Conservation (phyloP, 2,329 filamentous ascomycete species). For the Colletotrichum sp. region DNA sequence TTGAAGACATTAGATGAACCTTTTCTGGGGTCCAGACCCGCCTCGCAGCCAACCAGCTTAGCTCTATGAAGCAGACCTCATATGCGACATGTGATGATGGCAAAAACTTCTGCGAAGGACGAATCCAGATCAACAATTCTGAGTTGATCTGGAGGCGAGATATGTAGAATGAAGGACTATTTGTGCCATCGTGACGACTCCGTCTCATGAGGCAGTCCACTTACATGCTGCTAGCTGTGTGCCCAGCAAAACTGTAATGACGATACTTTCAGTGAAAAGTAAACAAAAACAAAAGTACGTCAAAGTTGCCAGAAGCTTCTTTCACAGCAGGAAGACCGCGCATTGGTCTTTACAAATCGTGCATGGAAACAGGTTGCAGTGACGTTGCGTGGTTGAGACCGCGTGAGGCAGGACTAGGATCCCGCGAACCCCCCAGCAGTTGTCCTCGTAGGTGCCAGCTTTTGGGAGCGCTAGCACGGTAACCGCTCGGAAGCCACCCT, state of each 20-base stretch:
- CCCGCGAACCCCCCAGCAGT: background rate
- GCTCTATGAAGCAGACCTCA: background rate
- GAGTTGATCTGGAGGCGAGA: background rate
- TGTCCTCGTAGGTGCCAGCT: background rate
- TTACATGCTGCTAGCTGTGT: background rate
- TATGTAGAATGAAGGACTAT: background rate
- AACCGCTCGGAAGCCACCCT: background rate
- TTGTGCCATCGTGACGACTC: background rate
- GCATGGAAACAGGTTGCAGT: background rate
- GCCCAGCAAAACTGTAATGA: background rate
- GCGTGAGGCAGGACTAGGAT: background rate
- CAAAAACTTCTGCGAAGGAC: no score
- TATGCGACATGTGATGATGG: background rate
- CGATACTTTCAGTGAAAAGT: background rate
- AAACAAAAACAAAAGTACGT: background rate
- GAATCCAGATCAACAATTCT: background rate
- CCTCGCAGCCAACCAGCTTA: background rate
- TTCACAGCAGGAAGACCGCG: accelerated
- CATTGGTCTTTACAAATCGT: background rate
- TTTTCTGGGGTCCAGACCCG: background rate
- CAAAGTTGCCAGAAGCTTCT: background rate
- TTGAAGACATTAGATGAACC: background rate
- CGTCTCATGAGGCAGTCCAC: background rate
- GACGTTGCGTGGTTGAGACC: background rate
- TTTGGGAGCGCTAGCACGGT: background rate